Base-by-base conservation (phyloP, 495 filamentous ascomycete genomes). In the Pseudomonodictys pantanalensis region DNA sequence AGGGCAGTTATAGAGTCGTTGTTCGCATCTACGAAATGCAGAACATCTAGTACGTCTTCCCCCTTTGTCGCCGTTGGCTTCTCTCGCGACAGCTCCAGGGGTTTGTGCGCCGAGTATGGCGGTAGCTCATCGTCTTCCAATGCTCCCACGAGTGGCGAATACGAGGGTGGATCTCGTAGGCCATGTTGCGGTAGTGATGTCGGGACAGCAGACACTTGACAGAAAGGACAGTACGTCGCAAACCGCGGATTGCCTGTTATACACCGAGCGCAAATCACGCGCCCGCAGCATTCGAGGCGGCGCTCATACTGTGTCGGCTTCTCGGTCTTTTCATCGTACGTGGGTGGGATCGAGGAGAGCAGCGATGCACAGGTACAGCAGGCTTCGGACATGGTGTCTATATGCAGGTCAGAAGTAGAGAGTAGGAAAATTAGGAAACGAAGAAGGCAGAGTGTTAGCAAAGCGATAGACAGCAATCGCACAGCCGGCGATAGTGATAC, bases 311-410 rank as follows among this genome's bases (percentile, higher is more conserved):
- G 71, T 10, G 76, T 67, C n/a, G 79, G 77, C 66, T 84, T 85
- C 71, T 85, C 81, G 11, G 71, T 76, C 56, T 79, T 77, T 51
- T 75, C 72, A 58, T 77, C 69, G 62, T 77, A 77, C 1, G 68
- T 56, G 35, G 69, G 64, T 39, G 69, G 66, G 28, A 71, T 68
- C n/a, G 73, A 68, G 24, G 73, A 76, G 24, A 88, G 76, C 0
- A 83, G 75, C 38, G 72, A 75, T 30, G 86, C 82, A 70, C 86
- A 89, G 22, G 84, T 87, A 68, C 85, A 88, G 61, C 86, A 89
- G 17, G 79, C 76, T 69, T 81, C 74, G 33, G 66, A 60, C 69
- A 69, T 68, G 39, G 53, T 47, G 42, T 50, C 18, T 2, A 32
- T 46, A 46, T 33, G 28, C 28, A 39, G 51, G 17, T 39, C 18